Evolutionary conservation across 192 early-diverging fungal species (phyloP), one percentile per base, ranked within the genome.

Genomic region (Spizellomyces punctatus): DNA sequence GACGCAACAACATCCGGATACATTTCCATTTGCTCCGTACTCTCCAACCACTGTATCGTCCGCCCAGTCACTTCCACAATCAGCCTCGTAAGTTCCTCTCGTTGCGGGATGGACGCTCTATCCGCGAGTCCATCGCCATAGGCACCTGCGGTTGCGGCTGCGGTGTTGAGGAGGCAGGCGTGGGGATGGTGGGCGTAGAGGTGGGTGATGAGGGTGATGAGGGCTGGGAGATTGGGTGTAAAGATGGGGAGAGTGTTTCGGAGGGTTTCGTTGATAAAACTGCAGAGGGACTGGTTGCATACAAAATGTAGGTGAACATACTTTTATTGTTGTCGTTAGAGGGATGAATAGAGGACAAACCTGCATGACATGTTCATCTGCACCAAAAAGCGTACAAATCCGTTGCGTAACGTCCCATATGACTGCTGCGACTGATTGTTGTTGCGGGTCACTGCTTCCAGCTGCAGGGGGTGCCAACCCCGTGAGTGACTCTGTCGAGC

Each of bases 301-400:
- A 65, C 2, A 1, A 36, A n/a, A 61, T 17, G 12, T 61, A 1
- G 16, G 63, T 46, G 6, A 46, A 48, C 6, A 27, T n/a, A 61
- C 16, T 61, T 61, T 22, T 27, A 1, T 61, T n/a, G 1, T 19
- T 44, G 19, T 63, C 22, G 44, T 0, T 63, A 10, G 17, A 22
- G 62, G 22, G 62, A 9, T 44, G 8, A 36, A 36, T 36, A 0
- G 3, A 36, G 21, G 8, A 22, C 19, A 10, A n/a, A 22, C 36
- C 19, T 61, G 59, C 72, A 80, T 74, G n/a, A 76, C 72, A 36
- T 73, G 60, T 41, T 69, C 73, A 46, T 76, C 79, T 41, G 46
- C 22, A 8, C n/a, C 63, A 69, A 73, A 80, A 12, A 74, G 48
- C 44, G 55, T 58, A 58, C 75, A 80, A 9, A 69, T 64, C 7